Percentiles rank a stretch among this genome's conserved stretches.
These are phyloP conservation scores for Aechmea fasciata DNA, from an alignment of 176 grass and related monocot species.

Conservation along the genomic window DNA sequence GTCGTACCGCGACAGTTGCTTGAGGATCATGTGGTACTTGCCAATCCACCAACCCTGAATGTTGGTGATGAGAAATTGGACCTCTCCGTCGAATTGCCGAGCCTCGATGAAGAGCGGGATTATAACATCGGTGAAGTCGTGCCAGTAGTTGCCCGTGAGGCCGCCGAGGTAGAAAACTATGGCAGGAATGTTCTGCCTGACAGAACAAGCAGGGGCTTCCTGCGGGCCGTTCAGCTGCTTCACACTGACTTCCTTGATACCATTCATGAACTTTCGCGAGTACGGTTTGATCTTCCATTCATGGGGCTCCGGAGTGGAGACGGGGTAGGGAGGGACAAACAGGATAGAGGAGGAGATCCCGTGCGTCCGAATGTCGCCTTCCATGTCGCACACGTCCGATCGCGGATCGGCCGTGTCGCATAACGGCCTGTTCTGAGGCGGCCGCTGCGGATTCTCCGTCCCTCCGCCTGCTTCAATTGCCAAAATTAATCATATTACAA, in stretches of 20 bases:
- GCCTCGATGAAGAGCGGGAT: constrained; percentile 68
- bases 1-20: constrained; percentile 36
- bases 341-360: constrained; percentile 32
- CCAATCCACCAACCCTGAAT: constrained; percentile 59
- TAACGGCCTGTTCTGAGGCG: constrained; percentile 7
- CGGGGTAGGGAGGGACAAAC: constrained; percentile 18
- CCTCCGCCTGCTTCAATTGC: not conserved
- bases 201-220: constrained; percentile 34
- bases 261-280: constrained; percentile 32
- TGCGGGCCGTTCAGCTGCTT: constrained; percentile 22
- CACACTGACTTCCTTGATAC: constrained; percentile 33
- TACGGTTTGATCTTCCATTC: constrained; percentile 58
- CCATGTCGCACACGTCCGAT: constrained; percentile 60
- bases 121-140: constrained; percentile 63
- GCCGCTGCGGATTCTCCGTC: constrained; percentile 9
- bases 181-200: constrained; percentile 31
- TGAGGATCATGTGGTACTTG: constrained; percentile 52
- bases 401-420: constrained; percentile 30
- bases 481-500: too few species aligned
- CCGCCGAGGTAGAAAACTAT: constrained; percentile 62
- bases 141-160: constrained; percentile 51
- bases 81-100: constrained; percentile 39
- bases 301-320: not conserved
- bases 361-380: constrained; percentile 59
- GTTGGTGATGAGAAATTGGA: constrained; percentile 41